Evolutionary conservation across 768 basidiomycete species (phyloP), one percentile per base, ranked within the genome.

Genomic region (Clathrus columnatus): DNA sequence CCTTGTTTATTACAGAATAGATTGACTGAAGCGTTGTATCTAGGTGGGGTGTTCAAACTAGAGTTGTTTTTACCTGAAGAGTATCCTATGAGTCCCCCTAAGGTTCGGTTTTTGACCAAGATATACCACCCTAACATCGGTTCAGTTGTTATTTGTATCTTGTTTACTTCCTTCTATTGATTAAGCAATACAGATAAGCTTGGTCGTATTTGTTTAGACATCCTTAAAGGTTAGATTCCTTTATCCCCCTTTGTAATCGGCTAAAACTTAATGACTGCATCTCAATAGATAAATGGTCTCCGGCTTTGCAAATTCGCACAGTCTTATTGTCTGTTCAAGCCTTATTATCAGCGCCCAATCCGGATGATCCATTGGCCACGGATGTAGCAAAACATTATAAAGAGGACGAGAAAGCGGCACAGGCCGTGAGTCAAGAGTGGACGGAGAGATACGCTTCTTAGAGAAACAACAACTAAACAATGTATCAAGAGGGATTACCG

Each of bases 91-190:
- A 89, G 87, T 49, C 95, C 96, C 0, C 96, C 96, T 21, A 99
- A 99, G 73, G 96, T 99, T 56, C 80, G 95, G 61, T 97, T 95
- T 74, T 74, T 96, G 63, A 96, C 94, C 55, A 94, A 93, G 84
- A 95, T 97, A 75, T 94, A 95, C 75, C 93, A 97, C 70, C 94
- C 96, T 48, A 99, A 99, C 70, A 99, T 99, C 73, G 95, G 95
- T 96, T 66, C 64, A 89, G 71, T 47, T 50, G 2, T 41, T 17
- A 32, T 28, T 47, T 30, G 8, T 6, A 23, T 17, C 6, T 24
- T 11, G 24, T 41, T 27, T 20, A 16, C 24, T 16, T 14, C 21
- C 7, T 11, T 17, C 29, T 51, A 18, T 24, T 41, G 11, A 36
- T 14, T 8, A 11, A 11, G 57, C 18, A 14, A 27, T 27, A 18